Evolutionary conservation across 1,284 basidiomycete species (phyloP).

Genomic region (Ganoderma multipileum): DNA sequence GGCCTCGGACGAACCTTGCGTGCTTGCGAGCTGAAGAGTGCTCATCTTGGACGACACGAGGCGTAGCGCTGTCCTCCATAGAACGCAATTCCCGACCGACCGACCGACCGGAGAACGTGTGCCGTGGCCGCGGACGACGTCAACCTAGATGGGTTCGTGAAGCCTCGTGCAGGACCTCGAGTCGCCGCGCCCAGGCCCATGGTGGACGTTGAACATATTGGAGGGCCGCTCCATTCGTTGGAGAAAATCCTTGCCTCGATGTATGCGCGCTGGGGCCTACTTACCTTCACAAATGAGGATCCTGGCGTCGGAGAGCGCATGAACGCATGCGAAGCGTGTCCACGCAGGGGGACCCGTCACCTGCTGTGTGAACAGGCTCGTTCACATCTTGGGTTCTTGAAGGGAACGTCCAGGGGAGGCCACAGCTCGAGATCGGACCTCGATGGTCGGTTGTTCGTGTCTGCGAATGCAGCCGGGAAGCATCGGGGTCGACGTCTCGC

Average conservation of each 20-base stretch:
- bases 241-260: neutral
- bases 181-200: neutral
- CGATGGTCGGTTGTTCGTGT: neutral
- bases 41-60: neutral
- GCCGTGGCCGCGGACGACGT: neutral
- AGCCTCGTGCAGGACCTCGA: neutral
- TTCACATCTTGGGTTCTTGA: neutral
- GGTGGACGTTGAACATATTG: neutral
- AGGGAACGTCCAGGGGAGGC: neutral
- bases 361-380: neutral
- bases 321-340: neutral
- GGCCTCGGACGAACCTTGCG: neutral
- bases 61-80: neutral
- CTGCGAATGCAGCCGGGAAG: neutral
- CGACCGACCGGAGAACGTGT: neutral
- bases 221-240: neutral
- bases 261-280: neutral
- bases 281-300: neutral
- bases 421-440: constrained; percentile 1
- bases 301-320: neutral
- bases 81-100: neutral
- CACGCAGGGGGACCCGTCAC: neutral
- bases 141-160: neutral
- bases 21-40: neutral
- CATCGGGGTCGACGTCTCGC: neutral